Base-by-base conservation (phyloP, 1,284 basidiomycete genomes). In the Laetiporus sulphureus region DNA sequence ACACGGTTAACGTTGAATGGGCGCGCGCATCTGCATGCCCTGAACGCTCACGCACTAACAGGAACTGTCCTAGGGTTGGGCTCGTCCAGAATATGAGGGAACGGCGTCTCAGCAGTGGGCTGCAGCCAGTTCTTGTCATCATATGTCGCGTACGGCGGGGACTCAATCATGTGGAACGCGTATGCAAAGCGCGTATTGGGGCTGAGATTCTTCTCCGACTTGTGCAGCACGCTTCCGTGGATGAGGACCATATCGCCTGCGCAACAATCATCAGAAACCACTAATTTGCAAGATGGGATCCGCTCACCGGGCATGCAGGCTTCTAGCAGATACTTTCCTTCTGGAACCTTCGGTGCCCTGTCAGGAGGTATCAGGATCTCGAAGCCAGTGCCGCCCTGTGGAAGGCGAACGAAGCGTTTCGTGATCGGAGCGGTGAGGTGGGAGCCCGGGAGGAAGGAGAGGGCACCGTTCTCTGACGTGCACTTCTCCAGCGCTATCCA, bases 401-500 rank as follows among this genome's bases (percentile, higher is more conserved):
- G 72, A 11, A 86, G 64, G 8, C 91, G 79, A 12, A 95, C 78
- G 56, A 97, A 91, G 16, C 93, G 83, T 54, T 89, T 86, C 5
- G 77, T 75, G 41, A 94, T 77, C 2, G 79, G 75, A 3, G 72
- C 65, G 0, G 69, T 79, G 35, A 83, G 71, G 62, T 97, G 93
- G 3, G 90, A 93, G n/a, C 91, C 91, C 0, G 92, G 91, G 0
- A 92, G 69, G 65, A 97, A 97, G 2, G 86, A 92, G 32, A 96
- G 71, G 18, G 92, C 91, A 3, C 93, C 93, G 53, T 97, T 97
- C 38, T 69, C 65, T 1, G 77, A 62, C 5, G 90, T 92, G 59
- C 91, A 94, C 47, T 79, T 76, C 60, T 98, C 94, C 16, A 98
- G 68, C 0, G 94, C 90, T 44, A 97, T 88, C 95, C 95, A 99